Conservation (phyloP, 306 rosid species). For the Vigna unguiculata region DNA sequence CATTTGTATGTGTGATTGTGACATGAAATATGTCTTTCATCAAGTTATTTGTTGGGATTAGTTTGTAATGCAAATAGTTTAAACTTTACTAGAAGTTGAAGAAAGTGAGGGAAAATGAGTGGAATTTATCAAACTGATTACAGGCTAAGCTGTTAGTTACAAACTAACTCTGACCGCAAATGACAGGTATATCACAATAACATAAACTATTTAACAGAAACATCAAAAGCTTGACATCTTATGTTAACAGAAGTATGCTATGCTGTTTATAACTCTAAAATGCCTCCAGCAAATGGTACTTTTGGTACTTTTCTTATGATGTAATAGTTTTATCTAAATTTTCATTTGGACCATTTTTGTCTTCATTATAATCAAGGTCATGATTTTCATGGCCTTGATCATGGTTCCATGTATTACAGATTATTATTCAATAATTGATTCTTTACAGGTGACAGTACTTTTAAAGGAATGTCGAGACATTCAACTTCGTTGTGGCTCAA, state of each 20-base stretch:
- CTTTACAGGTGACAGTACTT: constrained; percentile 82
- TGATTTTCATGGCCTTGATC: not conserved
- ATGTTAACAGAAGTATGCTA: not conserved
- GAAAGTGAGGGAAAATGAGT: not conserved
- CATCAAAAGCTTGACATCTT: not conserved
- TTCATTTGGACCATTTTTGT: not conserved
- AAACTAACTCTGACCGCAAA: not conserved
- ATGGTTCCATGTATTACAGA: constrained; percentile 15
- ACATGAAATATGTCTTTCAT: constrained; percentile 12
- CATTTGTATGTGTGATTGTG: not conserved
- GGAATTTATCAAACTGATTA: not conserved
- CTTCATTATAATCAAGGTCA: constrained; percentile 1
- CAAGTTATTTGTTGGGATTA: constrained; percentile 11
- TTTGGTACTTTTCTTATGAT: not conserved
- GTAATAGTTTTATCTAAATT: not conserved
- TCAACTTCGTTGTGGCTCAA: constrained; percentile 85
- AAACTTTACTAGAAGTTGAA: not conserved
- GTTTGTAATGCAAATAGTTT: constrained; percentile 23
- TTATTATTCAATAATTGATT: constrained; percentile 7
- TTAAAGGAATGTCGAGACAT: constrained; percentile 95
- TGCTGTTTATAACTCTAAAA: not conserved
- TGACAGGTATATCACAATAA: not conserved
- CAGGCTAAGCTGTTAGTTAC: not conserved
- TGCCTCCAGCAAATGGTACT: not conserved
- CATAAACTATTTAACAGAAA: not conserved